Conservation (phyloP, 352 stramenopile genomes). For the Pythium phragmitis region DNA sequence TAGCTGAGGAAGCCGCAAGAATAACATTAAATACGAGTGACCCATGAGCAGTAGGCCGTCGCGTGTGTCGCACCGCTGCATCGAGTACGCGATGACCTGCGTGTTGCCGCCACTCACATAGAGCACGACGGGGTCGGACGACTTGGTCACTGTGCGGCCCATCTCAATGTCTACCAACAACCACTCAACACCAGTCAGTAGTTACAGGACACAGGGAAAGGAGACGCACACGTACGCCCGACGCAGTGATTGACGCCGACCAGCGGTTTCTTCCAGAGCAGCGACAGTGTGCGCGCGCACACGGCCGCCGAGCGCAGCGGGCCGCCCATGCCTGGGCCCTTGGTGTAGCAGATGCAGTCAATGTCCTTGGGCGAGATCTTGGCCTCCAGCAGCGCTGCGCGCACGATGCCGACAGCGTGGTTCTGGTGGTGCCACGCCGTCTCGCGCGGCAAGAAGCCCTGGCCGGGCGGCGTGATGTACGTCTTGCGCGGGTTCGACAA, state of each 20-base stretch:
- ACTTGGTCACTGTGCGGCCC: slow-evolving; percentile 96
- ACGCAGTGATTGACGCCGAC: slow-evolving; percentile 99
- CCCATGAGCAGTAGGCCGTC: too few relatives aligned
- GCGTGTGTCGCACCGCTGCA: slow-evolving; percentile 56
- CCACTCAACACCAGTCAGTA: not conserved
- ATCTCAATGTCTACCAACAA: slow-evolving; percentile 97
- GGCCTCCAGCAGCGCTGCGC: slow-evolving; percentile 92
- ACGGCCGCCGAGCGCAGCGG: slow-evolving; percentile 96
- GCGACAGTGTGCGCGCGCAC: slow-evolving; percentile 91
- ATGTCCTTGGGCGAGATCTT: slow-evolving; percentile 83
- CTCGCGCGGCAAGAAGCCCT: slow-evolving; percentile 98
- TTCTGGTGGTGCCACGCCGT: slow-evolving; percentile 99
- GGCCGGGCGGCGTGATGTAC: slow-evolving; percentile 96
- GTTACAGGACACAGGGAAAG: not conserved
- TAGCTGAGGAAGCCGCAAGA: slow-evolving; percentile 67
- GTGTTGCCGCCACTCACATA: slow-evolving; percentile 99
- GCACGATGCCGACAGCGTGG: slow-evolving; percentile 95
- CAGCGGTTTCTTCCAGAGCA: slow-evolving; percentile 95
- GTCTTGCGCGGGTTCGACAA: slow-evolving; percentile 99
- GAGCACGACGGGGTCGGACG: slow-evolving; percentile 95
- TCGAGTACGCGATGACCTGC: slow-evolving; percentile 92
- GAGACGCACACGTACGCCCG: slow-evolving; percentile 66
- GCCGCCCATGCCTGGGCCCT: slow-evolving; percentile 98
- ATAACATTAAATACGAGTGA: not conserved
- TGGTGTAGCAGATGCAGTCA: slow-evolving; percentile 95